phyloP scores from a whole-genome alignment of 1,139 yeast genomes.

The Blastobotrys malaysiensis region DNA sequence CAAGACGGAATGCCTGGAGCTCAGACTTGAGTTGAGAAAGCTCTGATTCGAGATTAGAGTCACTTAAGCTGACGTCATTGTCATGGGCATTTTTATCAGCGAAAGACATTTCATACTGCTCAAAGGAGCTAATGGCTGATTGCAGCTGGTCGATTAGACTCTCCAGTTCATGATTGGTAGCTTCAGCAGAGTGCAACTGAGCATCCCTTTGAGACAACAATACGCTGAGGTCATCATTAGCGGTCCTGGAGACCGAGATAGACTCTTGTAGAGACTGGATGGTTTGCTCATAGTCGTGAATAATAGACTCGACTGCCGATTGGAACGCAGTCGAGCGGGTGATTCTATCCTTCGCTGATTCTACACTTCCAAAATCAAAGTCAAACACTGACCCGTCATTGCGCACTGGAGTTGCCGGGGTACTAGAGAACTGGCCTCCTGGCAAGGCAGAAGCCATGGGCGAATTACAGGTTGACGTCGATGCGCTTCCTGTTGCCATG shows the following conservation, averaged over 20 bases:
- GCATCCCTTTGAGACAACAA: slow-evolving; percentile 12
- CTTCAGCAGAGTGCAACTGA: slow-evolving; percentile 11
- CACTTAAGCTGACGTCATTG: neutral
- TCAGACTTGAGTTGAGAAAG: slow-evolving; percentile 14
- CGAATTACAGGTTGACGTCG: neutral
- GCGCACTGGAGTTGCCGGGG: neutral
- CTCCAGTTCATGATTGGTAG: slow-evolving; percentile 14
- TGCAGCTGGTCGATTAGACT: slow-evolving; percentile 15
- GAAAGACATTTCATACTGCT: neutral
- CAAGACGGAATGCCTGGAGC: slow-evolving; percentile 19
- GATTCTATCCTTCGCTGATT: slow-evolving; percentile 17
- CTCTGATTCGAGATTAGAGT: neutral
- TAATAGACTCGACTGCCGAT: slow-evolving; percentile 20
- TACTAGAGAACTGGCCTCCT: neutral
- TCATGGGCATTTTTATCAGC: neutral
- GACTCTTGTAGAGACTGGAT: slow-evolving; percentile 21
- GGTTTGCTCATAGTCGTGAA: slow-evolving; percentile 25
- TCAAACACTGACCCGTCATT: neutral
- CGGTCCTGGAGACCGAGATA: slow-evolving; percentile 14
- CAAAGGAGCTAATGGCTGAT: slow-evolving; percentile 7
- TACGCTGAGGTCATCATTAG: slow-evolving; percentile 13
- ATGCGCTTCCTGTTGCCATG: neutral
- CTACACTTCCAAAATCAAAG: slow-evolving; percentile 2
- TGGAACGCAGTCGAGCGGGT: slow-evolving; percentile 20
- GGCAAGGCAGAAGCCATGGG: neutral